Base-by-base conservation (phyloP, 2,329 filamentous ascomycete species). In the Chrysoporthe austroafricana region DNA sequence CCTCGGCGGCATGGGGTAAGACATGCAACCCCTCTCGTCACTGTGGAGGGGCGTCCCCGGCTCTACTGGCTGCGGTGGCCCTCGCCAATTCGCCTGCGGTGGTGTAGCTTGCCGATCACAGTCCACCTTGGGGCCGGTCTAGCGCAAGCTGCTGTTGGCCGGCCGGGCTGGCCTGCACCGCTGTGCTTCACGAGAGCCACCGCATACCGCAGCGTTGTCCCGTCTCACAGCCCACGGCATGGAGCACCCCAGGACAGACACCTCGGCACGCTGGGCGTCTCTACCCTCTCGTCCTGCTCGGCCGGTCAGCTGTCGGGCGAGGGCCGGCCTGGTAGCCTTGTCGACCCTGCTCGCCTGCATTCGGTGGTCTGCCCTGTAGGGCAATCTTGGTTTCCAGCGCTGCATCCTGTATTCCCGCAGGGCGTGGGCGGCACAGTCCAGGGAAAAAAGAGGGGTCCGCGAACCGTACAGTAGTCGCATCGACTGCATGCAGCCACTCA, bases 11-110 rank as follows among this genome's bases (percentile, higher is more conserved):
- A 46, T 46, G 59, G 42, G 42, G 50, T 54, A 34, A 16, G 18
- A 26, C 54, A 36, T 39, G 26, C 54, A 57, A 26, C 32, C 54
- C 54, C 54, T 34, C 54, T 34, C 54, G 56, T 59, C 56, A 44
- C 39, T n/a, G 57, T 44, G 57, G 36, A 60, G 57, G 57, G 39
- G 16, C 6, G 11, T 32, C 57, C 57, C n/a, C 7, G 39, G 32
- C 34, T 26, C 36, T 36, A 26, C 57, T 60, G 57, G 56, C 56
- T 60, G 57, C 39, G 57, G 36, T 60, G 57, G 57, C 21, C 21
- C 57, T 32, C 39, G 39, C n/a, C 57, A 60, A 60, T 42, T 60
- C 57, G 57, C 57, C 39, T 6, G n/a, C 36, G 39, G 21, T 6
- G 34, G 57, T 26, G 32, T 60, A 18, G 57, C 50, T 16, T 42